Percentiles rank a stretch among this genome's conserved stretches.
Conservation (phyloP, 2,329 filamentous ascomycete species). For the Chaetomium sp. region DNA sequence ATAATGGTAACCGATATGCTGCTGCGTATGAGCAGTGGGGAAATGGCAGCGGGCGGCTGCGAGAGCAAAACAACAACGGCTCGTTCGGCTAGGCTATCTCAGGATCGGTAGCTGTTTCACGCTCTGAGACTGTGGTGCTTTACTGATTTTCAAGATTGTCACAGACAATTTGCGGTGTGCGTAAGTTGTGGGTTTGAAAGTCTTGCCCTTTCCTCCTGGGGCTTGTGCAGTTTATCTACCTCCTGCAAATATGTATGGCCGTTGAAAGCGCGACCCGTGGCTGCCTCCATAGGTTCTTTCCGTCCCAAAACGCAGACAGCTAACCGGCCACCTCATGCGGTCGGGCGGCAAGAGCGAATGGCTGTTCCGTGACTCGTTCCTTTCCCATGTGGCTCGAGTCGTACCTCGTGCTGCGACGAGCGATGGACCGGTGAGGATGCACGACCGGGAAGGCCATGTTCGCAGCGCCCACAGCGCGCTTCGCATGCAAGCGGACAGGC, state of each 20-base stretch:
- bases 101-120: too few species aligned
- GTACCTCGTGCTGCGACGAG: conserved; percentile 6
- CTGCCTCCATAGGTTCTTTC: too few species aligned
- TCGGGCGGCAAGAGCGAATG: background rate
- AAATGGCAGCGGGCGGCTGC: background rate
- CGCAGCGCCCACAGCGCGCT: background rate
- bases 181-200: background rate
- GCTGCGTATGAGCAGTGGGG: background rate
- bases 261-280: too few species aligned
- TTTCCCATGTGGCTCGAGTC: conserved; percentile 1
- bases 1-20: background rate
- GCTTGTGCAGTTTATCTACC: too few species aligned
- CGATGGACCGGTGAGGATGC: conserved; percentile 18
- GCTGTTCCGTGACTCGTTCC: background rate
- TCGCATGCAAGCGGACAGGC: conserved; percentile 14
- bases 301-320: too few species aligned
- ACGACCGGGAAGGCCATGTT: conserved; percentile 6
- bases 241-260: too few species aligned
- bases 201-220: background rate
- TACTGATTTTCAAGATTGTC: background rate
- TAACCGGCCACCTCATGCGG: too few species aligned
- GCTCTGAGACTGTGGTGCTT: too few species aligned
- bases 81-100: background rate
- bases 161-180: background rate
- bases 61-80: background rate